Evolutionary conservation across 257 asterid species (phyloP).

Genomic region (Haberlea rhodopensis): DNA sequence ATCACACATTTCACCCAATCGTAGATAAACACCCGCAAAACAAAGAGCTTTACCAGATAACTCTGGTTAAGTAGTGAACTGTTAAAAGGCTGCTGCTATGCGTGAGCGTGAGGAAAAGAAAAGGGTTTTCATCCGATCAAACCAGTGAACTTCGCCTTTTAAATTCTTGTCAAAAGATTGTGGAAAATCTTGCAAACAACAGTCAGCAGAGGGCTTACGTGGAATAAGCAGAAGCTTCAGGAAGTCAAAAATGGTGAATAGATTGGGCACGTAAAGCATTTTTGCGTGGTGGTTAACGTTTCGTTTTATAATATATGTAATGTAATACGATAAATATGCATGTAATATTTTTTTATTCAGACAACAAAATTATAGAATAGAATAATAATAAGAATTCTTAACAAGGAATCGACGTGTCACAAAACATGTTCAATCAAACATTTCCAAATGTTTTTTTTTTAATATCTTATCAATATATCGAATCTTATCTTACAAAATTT

Average conservation of each 20-base stretch:
- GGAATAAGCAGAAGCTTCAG: constrained; percentile 12
- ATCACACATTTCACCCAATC: neutral
- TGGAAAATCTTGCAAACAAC: constrained; percentile 8
- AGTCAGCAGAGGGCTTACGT: constrained; percentile 9
- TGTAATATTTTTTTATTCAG: constrained; percentile 2
- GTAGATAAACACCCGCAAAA: neutral
- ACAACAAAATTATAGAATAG: constrained; percentile 11
- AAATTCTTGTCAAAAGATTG: neutral
- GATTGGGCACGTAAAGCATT: constrained; percentile 33
- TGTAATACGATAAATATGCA: neutral
- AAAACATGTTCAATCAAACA: too few relatives aligned
- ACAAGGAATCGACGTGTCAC: neutral
- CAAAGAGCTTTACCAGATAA: constrained; percentile 24
- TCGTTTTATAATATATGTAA: constrained; percentile 2
- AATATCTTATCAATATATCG: too few relatives aligned
- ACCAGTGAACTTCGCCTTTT: neutral
- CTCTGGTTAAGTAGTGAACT: neutral
- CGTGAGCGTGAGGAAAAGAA: neutral
- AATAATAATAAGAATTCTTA: neutral
- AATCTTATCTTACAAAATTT: too few relatives aligned
- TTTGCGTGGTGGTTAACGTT: constrained; percentile 29
- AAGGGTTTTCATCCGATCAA: constrained; percentile 1
- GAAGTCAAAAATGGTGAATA: constrained; percentile 16
- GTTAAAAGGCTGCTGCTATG: neutral
- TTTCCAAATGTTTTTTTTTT: too few relatives aligned